Percentiles rank a stretch among this genome's conserved stretches.
Conservation (phyloP, 2,329 filamentous ascomycete genomes). For the Diplodia mutila region DNA sequence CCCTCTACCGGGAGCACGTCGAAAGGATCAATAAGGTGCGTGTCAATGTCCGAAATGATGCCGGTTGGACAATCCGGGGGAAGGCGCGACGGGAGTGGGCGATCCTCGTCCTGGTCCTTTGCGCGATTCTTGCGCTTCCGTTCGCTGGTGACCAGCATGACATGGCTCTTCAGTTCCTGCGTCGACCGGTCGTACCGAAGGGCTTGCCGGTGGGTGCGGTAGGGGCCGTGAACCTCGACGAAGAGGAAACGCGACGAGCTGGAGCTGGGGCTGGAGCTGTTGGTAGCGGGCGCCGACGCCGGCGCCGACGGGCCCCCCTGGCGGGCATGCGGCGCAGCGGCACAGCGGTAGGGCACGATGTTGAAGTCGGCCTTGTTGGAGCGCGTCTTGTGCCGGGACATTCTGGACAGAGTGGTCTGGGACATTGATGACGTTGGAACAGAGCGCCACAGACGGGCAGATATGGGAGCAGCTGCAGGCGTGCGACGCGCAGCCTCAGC, state of each 20-base stretch:
- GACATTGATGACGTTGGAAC: neutral
- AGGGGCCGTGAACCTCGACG: neutral
- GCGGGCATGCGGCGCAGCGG: neutral
- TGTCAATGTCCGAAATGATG: neutral
- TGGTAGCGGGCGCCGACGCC: no score
- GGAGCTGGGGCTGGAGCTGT: no score
- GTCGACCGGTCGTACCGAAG: slow-evolving; percentile 8
- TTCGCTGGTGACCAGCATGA: slow-evolving; percentile 6
- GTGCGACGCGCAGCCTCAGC: neutral
- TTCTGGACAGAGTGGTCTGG: neutral
- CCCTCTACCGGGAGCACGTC: neutral
- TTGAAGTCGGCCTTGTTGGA: neutral
- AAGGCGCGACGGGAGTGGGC: neutral
- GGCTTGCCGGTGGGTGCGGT: neutral
- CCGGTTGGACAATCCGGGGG: neutral
- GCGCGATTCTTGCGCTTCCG: neutral
- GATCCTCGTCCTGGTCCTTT: neutral
- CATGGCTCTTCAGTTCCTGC: slow-evolving; percentile 9
- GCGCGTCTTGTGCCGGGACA: neutral
- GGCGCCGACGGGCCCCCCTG: neutral
- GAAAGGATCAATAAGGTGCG: neutral
- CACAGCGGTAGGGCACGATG: neutral
- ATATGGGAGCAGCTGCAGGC: neutral
- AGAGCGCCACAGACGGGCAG: neutral
- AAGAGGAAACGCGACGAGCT: slow-evolving; percentile 8